Evolutionary conservation across 345 rosid species (phyloP), one percentile per base, ranked within the genome.

Genomic region (Sisymbrium altissimum): DNA sequence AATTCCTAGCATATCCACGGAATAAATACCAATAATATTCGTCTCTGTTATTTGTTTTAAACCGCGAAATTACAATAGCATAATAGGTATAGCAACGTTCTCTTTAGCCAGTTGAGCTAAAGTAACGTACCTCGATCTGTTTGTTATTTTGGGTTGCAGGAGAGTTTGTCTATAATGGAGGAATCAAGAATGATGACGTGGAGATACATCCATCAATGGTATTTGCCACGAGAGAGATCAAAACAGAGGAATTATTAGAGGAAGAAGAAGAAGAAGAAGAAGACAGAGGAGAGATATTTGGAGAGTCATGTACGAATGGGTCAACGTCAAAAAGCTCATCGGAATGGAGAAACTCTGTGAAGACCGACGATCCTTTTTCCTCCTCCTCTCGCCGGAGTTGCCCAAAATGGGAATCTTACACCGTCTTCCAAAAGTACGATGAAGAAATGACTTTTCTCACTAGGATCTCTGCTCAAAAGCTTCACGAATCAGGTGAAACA

Each of bases 251-350:
- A 70, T 38, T 15, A 18, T 27, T 41, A 41, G 62, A 59, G 43
- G 80, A 62, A 30, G 72, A 78, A 8, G 96, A 78, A 40, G 72
- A 78, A 8, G 96, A 78, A 40, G 75, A 82, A 27, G 81, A 83
- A 55, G 85, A 79, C 25, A 80, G 78, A 33, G 90, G 80, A 63
- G 84, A 81, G 71, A 86, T 86, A 62, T 96, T 77, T 6, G 97
- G 98, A 8, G 98, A 92, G 40, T 89, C 97, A 10, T 88, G 84
- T 64, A 96, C 98, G 0, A 79, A 80, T 9, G 99, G 93, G 3
- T 96, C 99, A 3, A 96, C 99, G 25, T 96, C 99, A 0, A 96
- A 92, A 86, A 96, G 98, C 83, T 96, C 99, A 13, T 89, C 99
- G 18, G 98, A 96, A 43, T 96, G 99, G 99, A 85, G 97, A 75